Conservation (phyloP, 2,329 filamentous ascomycete genomes). For the Ceratocystis destructans region DNA sequence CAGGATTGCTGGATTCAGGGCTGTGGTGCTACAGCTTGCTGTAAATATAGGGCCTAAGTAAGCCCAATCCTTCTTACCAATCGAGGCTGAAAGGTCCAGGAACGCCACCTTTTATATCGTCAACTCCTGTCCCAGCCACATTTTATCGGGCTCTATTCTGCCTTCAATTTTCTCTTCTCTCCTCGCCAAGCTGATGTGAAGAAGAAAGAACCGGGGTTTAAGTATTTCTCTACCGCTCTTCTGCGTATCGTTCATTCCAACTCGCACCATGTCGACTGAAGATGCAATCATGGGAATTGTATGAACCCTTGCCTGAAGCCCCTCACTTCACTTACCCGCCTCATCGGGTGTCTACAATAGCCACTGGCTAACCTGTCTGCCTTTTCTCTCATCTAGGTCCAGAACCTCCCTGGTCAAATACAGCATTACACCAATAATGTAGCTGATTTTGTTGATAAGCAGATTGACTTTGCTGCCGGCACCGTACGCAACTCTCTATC, state of each 20-base stretch:
- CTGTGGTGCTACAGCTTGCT: neutral
- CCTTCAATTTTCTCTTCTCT: neutral
- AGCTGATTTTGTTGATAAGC: constrained; percentile 65
- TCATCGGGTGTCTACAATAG: neutral
- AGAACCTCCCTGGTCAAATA: constrained; percentile 36
- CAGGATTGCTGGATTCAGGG: neutral
- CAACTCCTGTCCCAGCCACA: neutral
- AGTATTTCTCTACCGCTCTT: neutral
- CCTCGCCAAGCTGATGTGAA: neutral
- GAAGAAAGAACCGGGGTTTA: constrained; percentile 7
- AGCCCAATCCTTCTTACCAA: too few species aligned
- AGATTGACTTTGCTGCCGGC: constrained; percentile 63
- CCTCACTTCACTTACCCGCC: constrained; percentile 2
- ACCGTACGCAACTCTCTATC: constrained; percentile 56
- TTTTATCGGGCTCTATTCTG: neutral
- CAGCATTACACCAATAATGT: constrained; percentile 56
- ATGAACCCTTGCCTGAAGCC: constrained; percentile 26
- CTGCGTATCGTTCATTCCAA: neutral
- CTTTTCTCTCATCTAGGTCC: constrained; percentile 6
- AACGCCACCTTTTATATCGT: neutral
- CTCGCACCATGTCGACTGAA: constrained; percentile 6
- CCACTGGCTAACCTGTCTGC: neutral
- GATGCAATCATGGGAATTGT: constrained; percentile 36
- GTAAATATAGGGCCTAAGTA: neutral
- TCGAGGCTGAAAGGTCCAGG: neutral